Conservation (phyloP, 2,329 filamentous ascomycete genomes). For the Penicillium palitans region DNA sequence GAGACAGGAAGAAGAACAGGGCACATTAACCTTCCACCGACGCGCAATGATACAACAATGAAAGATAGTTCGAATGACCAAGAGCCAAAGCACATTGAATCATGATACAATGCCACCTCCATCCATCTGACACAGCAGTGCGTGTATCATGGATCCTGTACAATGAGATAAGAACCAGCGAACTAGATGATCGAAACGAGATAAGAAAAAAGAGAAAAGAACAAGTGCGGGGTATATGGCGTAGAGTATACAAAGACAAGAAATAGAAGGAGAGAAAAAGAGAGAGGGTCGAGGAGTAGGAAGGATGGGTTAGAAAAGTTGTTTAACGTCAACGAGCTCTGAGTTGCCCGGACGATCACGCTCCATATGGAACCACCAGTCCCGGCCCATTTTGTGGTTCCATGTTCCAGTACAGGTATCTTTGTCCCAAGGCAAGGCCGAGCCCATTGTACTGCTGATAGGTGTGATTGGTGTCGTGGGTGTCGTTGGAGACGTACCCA, state of each 20-base stretch:
- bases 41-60: slow-evolving; percentile 7
- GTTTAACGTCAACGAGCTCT: slow-evolving; percentile 35
- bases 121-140: slow-evolving; percentile 5
- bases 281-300: not conserved
- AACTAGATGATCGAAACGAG: slow-evolving; percentile 2
- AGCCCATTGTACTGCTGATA: slow-evolving; percentile 30
- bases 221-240: slow-evolving; percentile 29
- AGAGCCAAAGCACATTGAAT: not conserved
- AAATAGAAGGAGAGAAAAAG: not conserved
- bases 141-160: slow-evolving; percentile 5
- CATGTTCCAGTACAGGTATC: slow-evolving; percentile 48
- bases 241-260: slow-evolving; percentile 16
- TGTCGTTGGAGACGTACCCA: slow-evolving; percentile 32
- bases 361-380: slow-evolving; percentile 50
- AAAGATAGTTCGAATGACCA: slow-evolving; percentile 3
- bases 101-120: not conserved
- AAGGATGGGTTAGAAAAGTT: slow-evolving; percentile 34
- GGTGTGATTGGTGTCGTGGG: slow-evolving; percentile 36
- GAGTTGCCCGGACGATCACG: slow-evolving; percentile 39
- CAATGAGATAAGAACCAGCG: not conserved
- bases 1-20: slow-evolving; percentile 3
- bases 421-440: slow-evolving; percentile 40
- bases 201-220: slow-evolving; percentile 17
- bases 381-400: slow-evolving; percentile 45
- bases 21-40: slow-evolving; percentile 7